Conservation (phyloP, 73 alveolate genomes). For the Uronychia binucleata region DNA sequence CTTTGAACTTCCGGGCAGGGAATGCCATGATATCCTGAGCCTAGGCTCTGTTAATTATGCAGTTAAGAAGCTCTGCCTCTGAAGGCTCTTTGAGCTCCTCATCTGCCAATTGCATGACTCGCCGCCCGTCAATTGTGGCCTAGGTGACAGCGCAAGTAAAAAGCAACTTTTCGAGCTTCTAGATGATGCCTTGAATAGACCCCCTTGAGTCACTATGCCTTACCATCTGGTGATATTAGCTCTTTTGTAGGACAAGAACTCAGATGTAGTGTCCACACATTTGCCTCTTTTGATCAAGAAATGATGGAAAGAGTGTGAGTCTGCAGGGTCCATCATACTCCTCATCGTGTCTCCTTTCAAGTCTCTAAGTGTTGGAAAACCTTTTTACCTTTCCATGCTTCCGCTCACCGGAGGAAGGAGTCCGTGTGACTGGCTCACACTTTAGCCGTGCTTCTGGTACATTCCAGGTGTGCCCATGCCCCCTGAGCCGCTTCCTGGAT, state of each 20-base stretch:
- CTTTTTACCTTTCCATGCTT: too few species aligned
- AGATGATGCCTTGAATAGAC: constrained; percentile 46
- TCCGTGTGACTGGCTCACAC: not conserved
- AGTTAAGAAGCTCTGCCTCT: constrained; percentile 46
- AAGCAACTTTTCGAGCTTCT: constrained; percentile 54
- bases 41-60: constrained; percentile 35
- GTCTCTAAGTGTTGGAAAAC: too few species aligned
- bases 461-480: not conserved
- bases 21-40: constrained; percentile 36
- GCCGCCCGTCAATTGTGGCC: constrained; percentile 68
- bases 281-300: constrained; percentile 71
- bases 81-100: constrained; percentile 51
- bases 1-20: constrained; percentile 50
- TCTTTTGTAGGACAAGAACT: constrained; percentile 66
- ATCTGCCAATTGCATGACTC: constrained; percentile 51
- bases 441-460: not conserved
- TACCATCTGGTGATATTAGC: constrained; percentile 64
- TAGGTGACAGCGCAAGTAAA: constrained; percentile 51
- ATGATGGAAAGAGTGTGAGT: constrained; percentile 54
- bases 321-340: not conserved
- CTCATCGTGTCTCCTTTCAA: not conserved
- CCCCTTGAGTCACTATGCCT: constrained; percentile 25
- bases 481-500: not conserved
- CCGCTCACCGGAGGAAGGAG: not conserved
- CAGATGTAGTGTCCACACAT: constrained; percentile 68